Conservation (phyloP, 1,284 basidiomycete genomes). For the Erythrobasidium hasegawianum region DNA sequence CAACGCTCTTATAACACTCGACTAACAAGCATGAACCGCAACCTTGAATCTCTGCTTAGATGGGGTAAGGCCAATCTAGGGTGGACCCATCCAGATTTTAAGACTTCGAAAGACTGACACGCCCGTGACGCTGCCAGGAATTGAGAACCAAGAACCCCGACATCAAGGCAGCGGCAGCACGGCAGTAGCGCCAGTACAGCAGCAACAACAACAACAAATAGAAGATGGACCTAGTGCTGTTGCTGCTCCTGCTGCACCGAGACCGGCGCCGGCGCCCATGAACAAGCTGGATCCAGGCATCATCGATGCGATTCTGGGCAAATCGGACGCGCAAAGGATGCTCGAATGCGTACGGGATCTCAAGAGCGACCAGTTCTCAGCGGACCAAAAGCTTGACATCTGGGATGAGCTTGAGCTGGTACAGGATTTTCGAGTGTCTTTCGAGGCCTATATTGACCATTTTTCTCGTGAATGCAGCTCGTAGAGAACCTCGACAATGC, state of each 20-base stretch:
- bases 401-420: conserved; percentile 96
- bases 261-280: not conserved
- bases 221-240: not conserved
- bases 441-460: not conserved
- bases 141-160: conserved; percentile 15
- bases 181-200: conserved; percentile 17
- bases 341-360: conserved; percentile 75
- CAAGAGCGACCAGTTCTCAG: conserved; percentile 59
- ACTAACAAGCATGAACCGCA: conserved; percentile 25
- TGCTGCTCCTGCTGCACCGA: not conserved
- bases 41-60: conserved; percentile 27
- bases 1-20: too few species aligned
- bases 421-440: conserved; percentile 2
- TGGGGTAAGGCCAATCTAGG: conserved; percentile 21
- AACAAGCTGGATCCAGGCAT: conserved; percentile 65
- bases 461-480: conserved; percentile 27
- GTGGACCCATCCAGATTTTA: not conserved
- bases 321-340: conserved; percentile 78
- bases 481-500: conserved; percentile 93
- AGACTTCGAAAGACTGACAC: too few species aligned
- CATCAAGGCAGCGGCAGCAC: conserved; percentile 3
- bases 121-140: too few species aligned
- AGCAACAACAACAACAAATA: conserved; percentile 1
- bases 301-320: conserved; percentile 80
- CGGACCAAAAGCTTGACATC: conserved; percentile 69